These are phyloP conservation scores for Phyllosticta citribraziliensis DNA, from an alignment of 2,329 filamentous ascomycete species.

Conservation along the genomic window DNA sequence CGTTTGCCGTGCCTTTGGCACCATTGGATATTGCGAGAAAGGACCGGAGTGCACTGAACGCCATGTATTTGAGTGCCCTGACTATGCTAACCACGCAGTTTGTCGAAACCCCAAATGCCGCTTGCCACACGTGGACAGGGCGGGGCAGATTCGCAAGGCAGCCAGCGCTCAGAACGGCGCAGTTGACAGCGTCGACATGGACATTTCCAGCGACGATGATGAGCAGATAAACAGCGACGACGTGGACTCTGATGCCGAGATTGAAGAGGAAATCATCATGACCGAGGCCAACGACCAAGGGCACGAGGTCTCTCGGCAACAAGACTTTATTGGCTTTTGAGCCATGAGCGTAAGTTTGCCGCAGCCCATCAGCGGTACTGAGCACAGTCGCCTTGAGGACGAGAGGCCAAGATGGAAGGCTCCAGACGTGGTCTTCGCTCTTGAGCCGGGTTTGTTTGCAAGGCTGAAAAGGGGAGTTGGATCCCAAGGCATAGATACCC, in stretches of 20 bases:
- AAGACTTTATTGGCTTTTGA: slow-evolving; percentile 43
- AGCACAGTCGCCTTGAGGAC: neutral
- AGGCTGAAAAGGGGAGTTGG: neutral
- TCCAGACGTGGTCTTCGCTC: neutral
- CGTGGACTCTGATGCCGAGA: slow-evolving; percentile 57
- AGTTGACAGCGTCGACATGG: slow-evolving; percentile 29
- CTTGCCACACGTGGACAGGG: slow-evolving; percentile 78
- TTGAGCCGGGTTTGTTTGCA: neutral
- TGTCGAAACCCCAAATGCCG: slow-evolving; percentile 77
- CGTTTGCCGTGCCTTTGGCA: slow-evolving; percentile 77
- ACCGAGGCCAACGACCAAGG: slow-evolving; percentile 21
- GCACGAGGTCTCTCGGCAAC: slow-evolving; percentile 42
- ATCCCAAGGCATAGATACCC: neutral
- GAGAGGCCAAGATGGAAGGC: neutral
- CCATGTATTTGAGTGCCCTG: slow-evolving; percentile 88
- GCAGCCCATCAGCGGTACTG: neutral
- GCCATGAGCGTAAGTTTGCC: slow-evolving; percentile 9
- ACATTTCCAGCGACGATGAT: slow-evolving; percentile 71
- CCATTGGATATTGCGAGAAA: slow-evolving; percentile 79
- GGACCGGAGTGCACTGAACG: slow-evolving; percentile 68
- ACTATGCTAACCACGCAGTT: slow-evolving; percentile 81
- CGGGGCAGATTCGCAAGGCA: slow-evolving; percentile 62
- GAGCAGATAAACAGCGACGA: slow-evolving; percentile 61
- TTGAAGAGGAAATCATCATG: slow-evolving; percentile 33
- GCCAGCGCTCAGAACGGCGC: slow-evolving; percentile 32